These are phyloP conservation scores for Aspergillus asperescens DNA, from an alignment of 495 filamentous ascomycete genomes.

Conservation along the genomic window DNA sequence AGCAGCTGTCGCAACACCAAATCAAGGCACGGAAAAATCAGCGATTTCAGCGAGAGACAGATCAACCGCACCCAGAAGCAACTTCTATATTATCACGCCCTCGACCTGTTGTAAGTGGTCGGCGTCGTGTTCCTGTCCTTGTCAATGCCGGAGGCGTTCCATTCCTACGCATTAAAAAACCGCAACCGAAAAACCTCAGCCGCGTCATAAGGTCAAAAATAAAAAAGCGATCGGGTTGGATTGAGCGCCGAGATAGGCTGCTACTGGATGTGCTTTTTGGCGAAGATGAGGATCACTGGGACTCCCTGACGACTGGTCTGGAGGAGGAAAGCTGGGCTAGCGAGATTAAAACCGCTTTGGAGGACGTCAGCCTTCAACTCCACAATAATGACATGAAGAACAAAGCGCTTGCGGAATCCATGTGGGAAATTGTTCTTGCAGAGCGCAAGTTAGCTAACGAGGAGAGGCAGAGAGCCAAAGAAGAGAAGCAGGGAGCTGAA, in stretches of 20 bases:
- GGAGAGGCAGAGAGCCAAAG: constrained; percentile 18
- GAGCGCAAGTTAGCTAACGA: constrained; percentile 35
- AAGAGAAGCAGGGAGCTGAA: background rate
- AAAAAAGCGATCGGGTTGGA: constrained; percentile 34
- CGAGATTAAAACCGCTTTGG: constrained; percentile 15
- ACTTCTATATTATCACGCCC: constrained; percentile 40
- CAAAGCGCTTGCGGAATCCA: constrained; percentile 27
- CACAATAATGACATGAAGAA: constrained; percentile 23
- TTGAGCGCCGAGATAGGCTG: constrained; percentile 29
- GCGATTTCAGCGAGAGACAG: constrained; percentile 26
- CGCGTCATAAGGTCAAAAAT: constrained; percentile 51
- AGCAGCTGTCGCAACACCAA: constrained; percentile 23
- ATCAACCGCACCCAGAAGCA: constrained; percentile 35
- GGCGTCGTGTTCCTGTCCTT: constrained; percentile 55
- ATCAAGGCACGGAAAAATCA: constrained; percentile 24
- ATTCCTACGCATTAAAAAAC: constrained; percentile 65
- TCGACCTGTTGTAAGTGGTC: constrained; percentile 43
- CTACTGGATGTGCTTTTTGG: constrained; percentile 38
- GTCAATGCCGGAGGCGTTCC: constrained; percentile 57
- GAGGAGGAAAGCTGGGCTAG: constrained; percentile 25
- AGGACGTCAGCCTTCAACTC: constrained; percentile 22
- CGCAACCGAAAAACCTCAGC: constrained; percentile 55
- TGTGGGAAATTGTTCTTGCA: constrained; percentile 42
- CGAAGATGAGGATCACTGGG: constrained; percentile 55
- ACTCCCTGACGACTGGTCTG: constrained; percentile 29